These are phyloP conservation scores for Nothophoma quercina DNA, from an alignment of 2,329 filamentous ascomycete species.

Conservation along the genomic window DNA sequence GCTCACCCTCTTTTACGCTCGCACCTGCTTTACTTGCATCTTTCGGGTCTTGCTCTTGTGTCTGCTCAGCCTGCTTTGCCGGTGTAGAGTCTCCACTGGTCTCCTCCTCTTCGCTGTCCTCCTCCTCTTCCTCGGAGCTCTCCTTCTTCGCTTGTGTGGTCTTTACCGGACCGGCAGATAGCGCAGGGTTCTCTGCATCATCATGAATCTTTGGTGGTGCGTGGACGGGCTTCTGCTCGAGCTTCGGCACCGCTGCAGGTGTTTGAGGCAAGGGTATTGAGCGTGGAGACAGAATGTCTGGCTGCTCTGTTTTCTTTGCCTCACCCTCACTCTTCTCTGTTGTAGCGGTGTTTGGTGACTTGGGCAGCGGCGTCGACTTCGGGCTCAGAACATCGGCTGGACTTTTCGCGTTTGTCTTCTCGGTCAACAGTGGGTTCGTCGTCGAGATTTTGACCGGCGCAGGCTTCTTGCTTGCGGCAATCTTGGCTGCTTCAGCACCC, in stretches of 20 bases:
- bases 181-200: conserved; percentile 36
- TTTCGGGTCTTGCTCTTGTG: conserved; percentile 36
- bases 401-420: conserved; percentile 46
- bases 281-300: conserved; percentile 32
- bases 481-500: conserved; percentile 47
- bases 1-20: conserved; percentile 46
- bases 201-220: conserved; percentile 32
- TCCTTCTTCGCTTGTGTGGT: conserved; percentile 22
- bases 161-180: conserved; percentile 30
- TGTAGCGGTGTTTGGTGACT: conserved; percentile 16
- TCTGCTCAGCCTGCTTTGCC: conserved; percentile 19
- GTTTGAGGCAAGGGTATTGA: conserved; percentile 38
- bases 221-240: conserved; percentile 31
- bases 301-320: conserved; percentile 8
- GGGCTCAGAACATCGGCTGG: conserved; percentile 23
- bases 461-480: conserved; percentile 47
- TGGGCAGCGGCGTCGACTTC: conserved; percentile 16
- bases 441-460: conserved; percentile 43
- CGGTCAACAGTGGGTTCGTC: conserved; percentile 44
- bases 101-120: conserved; percentile 20
- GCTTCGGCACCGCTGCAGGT: conserved; percentile 22
- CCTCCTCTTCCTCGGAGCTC: conserved; percentile 13
- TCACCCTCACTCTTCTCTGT: conserved; percentile 1
- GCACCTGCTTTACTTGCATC: conserved; percentile 43
- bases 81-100: conserved; percentile 21